Base-by-base conservation (phyloP, 148 eudicot species). In the Linanthus parryae region DNA sequence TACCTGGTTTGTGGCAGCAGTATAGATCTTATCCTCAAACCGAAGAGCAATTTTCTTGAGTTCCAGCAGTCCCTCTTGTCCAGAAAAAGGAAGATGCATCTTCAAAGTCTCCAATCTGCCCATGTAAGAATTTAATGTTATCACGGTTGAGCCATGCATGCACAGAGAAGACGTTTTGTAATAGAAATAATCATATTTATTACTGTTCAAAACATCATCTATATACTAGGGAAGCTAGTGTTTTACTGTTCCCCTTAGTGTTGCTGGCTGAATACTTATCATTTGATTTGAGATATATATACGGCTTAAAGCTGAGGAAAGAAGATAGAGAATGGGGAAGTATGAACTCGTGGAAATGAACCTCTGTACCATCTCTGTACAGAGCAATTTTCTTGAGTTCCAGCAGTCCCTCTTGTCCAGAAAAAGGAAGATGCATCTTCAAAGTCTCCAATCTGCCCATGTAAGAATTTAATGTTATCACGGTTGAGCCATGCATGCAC, bases 1-100 rank as follows among this genome's bases (percentile, higher is more conserved):
- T 71, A 88, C 96, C 85, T 81, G 94, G 66, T 73, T 81, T 13
- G 86, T 79, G 24, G 96, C 85, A 37, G 74, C 80, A 63, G 60
- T 56, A 65, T 72, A 84, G 44, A 74, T 84, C 67, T 72, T 79
- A 63, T 84, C 96, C 66, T 88, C 96, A 73, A 84, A 88, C 66
- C 80, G 78, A 34, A 70, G 56, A 36, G 94, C 89, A 63, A 88
- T 81, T 52, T 78, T 78, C 71, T 70, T 68, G 48, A 84, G 82
- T 59, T 79, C 89, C 47, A 62, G 68, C 30, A 79, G 52, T 38
- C 89, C 96, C 55, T 84, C 94, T 61, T 59, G 78, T 51, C 89
- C 96, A 47, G 81, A 67, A 49, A 66, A 72, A 1, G 94, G 96
- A 62, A 84, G 67, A 63, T 81, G 89, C 71, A 76, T 70, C 70